Evolutionary conservation across 306 rosid genomes (phyloP).

Genomic region (Pueraria montana): DNA sequence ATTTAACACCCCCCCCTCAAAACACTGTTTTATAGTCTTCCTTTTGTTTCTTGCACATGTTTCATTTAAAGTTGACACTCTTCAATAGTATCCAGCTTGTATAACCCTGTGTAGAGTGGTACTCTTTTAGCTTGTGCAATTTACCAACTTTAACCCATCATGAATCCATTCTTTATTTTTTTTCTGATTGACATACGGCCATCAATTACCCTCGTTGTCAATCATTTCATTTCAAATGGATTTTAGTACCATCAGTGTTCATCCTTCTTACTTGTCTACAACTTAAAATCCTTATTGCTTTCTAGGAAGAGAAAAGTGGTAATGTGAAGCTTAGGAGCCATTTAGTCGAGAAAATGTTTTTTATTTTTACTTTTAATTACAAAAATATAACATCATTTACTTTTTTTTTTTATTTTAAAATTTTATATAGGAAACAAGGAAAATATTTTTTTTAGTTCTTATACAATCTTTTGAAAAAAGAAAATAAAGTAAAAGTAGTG

Average conservation of each 20-base stretch:
- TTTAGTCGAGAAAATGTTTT: neutral
- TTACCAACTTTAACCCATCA: conserved; percentile 9
- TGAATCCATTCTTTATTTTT: neutral
- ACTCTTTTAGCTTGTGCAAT: neutral
- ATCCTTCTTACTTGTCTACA: conserved; percentile 10
- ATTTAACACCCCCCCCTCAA: neutral
- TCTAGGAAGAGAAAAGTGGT: neutral
- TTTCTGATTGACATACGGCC: neutral
- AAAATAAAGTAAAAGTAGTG: neutral
- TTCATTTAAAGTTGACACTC: neutral
- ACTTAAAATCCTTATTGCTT: neutral
- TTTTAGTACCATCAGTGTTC: neutral
- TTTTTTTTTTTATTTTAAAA: neutral
- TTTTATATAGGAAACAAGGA: neutral
- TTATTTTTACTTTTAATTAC: neutral
- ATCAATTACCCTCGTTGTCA: neutral
- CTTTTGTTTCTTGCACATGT: conserved; percentile 10
- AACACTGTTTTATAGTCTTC: conserved; percentile 1
- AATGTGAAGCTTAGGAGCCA: neutral
- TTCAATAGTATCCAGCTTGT: too few species aligned
- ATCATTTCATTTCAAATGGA: neutral
- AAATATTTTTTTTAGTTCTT: neutral
- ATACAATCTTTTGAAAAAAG: neutral
- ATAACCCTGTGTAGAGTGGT: too few species aligned
- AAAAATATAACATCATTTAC: neutral